Evolutionary conservation across 352 stramenopile species (phyloP).

Genomic region (Pythium myriotylum): DNA sequence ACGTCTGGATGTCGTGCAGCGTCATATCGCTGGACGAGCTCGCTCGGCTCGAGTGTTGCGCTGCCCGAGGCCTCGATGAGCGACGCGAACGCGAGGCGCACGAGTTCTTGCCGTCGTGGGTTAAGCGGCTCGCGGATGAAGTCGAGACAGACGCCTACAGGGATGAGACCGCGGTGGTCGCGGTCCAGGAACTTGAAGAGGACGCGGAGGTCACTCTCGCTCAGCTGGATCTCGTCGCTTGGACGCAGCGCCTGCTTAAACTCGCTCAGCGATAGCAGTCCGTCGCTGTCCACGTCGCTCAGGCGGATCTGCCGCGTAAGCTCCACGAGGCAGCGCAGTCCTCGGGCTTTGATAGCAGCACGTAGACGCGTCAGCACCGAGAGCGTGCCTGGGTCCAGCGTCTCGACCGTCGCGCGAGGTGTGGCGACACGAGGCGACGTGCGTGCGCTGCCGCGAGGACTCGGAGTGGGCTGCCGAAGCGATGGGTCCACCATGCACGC

Average conservation of each 20-base stretch:
- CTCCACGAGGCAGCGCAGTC: constrained; percentile 62
- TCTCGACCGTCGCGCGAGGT: constrained; percentile 9
- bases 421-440: constrained; percentile 13
- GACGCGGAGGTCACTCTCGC: constrained; percentile 69
- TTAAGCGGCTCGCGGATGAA: constrained; percentile 85
- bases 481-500: constrained; percentile 61
- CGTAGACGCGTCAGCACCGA: constrained; percentile 61
- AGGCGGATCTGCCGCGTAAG: constrained; percentile 72
- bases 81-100: constrained; percentile 69
- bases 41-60: constrained; percentile 51
- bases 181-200: constrained; percentile 80
- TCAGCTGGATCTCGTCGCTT: constrained; percentile 49
- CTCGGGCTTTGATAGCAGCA: constrained; percentile 46
- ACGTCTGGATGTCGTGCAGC: constrained; percentile 75
- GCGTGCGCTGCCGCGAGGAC: neutral
- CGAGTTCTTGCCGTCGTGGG: constrained; percentile 57
- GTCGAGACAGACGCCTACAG: constrained; percentile 80
- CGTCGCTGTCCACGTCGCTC: constrained; percentile 70
- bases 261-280: constrained; percentile 64
- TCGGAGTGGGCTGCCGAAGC: constrained; percentile 30
- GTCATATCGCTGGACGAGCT: constrained; percentile 73
- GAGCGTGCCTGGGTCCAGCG: constrained; percentile 53
- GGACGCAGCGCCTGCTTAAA: constrained; percentile 73
- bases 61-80: neutral
- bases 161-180: constrained; percentile 70